Evolutionary conservation across 1,284 basidiomycete genomes (phyloP).

Genomic region (Schizopora paradoxa): DNA sequence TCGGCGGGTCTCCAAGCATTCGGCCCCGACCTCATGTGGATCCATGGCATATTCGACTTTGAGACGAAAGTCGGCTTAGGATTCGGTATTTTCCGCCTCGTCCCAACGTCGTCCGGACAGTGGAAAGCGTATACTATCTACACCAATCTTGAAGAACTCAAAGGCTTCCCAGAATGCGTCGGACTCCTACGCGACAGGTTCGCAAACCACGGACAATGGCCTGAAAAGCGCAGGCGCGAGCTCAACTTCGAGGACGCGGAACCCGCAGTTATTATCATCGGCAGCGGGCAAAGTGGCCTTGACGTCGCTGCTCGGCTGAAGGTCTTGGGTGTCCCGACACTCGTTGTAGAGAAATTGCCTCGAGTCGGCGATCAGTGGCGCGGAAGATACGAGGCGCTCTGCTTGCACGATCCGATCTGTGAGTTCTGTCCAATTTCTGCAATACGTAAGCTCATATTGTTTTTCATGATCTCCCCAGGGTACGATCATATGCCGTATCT

Average conservation of each 20-base stretch:
- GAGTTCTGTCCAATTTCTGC: constrained; percentile 27
- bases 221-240: constrained; percentile 35
- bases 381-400: constrained; percentile 52
- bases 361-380: constrained; percentile 55
- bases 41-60: constrained; percentile 53
- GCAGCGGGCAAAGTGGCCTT: constrained; percentile 63
- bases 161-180: constrained; percentile 42
- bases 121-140: constrained; percentile 57
- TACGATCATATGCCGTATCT: constrained; percentile 13
- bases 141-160: constrained; percentile 53
- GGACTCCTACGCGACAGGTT: constrained; percentile 33
- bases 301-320: constrained; percentile 55
- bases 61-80: constrained; percentile 44
- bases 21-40: constrained; percentile 56
- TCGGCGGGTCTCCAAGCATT: too few relatives aligned
- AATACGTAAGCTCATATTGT: not conserved
- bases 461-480: constrained; percentile 9
- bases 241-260: constrained; percentile 33
- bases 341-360: constrained; percentile 49
- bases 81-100: constrained; percentile 49
- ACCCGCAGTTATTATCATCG: constrained; percentile 50
- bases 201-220: constrained; percentile 37
- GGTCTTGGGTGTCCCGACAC: constrained; percentile 42
- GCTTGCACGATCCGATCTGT: constrained; percentile 63
- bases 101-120: constrained; percentile 38